Evolutionary conservation across 139 green algal species (phyloP).

Genomic region (Coccomyxa sp.): DNA sequence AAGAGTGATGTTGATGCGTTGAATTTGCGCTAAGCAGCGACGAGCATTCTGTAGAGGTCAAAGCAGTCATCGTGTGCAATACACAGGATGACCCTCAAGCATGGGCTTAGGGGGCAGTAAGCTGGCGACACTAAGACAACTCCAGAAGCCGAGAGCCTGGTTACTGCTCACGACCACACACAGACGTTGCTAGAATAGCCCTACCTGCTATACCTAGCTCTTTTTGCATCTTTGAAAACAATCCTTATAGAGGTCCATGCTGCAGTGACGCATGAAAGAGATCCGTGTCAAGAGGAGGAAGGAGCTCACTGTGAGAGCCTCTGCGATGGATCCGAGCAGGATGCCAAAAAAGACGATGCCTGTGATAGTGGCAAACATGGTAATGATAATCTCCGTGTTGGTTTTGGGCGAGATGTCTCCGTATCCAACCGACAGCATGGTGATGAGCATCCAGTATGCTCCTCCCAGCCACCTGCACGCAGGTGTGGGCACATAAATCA

Average conservation of each 20-base stretch:
- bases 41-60: too few relatives aligned
- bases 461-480: background rate
- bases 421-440: slow-evolving; percentile 18
- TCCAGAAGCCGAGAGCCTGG: too few relatives aligned
- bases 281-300: background rate
- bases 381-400: slow-evolving; percentile 10
- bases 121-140: too few relatives aligned
- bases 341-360: slow-evolving; percentile 39
- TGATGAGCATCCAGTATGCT: slow-evolving; percentile 2
- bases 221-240: background rate
- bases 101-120: too few relatives aligned
- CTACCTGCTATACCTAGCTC: background rate
- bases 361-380: slow-evolving; percentile 5
- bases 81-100: too few relatives aligned
- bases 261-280: background rate
- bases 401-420: slow-evolving; percentile 12
- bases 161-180: too few relatives aligned
- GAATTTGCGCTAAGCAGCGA: too few relatives aligned
- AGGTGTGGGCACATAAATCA: background rate
- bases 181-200: background rate
- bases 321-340: slow-evolving; percentile 26
- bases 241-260: background rate
- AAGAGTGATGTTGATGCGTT: too few relatives aligned
- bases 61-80: too few relatives aligned
- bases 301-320: background rate